These are phyloP conservation scores for Hirsutella minnesotensis DNA, from an alignment of 2,329 filamentous ascomycete species.

Conservation along the genomic window DNA sequence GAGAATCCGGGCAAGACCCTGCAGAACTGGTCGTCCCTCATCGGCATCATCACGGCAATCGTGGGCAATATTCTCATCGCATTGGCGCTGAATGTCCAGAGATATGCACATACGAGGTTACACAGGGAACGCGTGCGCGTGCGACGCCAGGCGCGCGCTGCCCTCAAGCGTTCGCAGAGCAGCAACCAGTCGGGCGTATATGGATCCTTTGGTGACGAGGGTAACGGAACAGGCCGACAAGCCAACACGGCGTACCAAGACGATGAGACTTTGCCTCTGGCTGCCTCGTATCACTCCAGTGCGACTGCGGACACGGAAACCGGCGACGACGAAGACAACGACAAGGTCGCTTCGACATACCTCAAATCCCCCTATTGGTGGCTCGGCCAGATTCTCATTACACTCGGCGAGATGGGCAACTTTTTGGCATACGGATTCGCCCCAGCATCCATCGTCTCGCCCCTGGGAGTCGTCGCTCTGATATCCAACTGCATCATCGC, in stretches of 20 bases:
- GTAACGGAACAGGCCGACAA: constrained; percentile 4
- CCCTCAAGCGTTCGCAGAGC: constrained; percentile 33
- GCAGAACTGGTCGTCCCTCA: constrained; percentile 78
- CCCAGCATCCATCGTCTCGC: constrained; percentile 92
- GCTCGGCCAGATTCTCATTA: constrained; percentile 86
- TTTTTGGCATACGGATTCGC: constrained; percentile 97
- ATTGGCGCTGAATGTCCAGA: constrained; percentile 88
- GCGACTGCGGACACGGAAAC: constrained; percentile 12
- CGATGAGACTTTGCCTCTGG: constrained; percentile 39
- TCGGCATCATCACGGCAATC: constrained; percentile 89
- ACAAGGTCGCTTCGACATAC: constrained; percentile 53
- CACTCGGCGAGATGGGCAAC: constrained; percentile 85
- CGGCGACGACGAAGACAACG: constrained; percentile 13
- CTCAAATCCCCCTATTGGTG: constrained; percentile 93
- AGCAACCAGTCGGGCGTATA: constrained; percentile 3
- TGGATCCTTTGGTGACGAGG: constrained; percentile 8
- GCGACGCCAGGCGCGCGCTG: constrained; percentile 40
- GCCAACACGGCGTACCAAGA: constrained; percentile 8
- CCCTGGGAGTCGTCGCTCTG: constrained; percentile 89
- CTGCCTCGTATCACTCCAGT: constrained; percentile 34
- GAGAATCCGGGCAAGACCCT: constrained; percentile 34
- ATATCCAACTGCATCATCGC: constrained; percentile 97
- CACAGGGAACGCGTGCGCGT: constrained; percentile 55
- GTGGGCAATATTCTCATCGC: constrained; percentile 89
- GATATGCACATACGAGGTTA: constrained; percentile 84